Conservation (phyloP, 177 flowering plant species). For the Vitis hybrid region DNA sequence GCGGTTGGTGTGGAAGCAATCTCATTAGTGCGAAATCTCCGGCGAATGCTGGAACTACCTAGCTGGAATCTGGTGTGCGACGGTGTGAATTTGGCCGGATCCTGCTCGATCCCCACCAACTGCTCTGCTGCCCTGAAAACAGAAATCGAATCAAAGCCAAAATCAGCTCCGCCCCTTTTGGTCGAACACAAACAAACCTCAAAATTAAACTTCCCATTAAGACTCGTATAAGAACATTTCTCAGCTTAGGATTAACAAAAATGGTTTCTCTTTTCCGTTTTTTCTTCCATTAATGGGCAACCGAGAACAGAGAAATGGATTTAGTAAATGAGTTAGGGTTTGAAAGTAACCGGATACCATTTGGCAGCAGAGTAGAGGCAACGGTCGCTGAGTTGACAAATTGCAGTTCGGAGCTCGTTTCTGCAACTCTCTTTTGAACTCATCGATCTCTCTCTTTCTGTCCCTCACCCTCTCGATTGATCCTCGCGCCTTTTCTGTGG, state of each 20-base stretch:
- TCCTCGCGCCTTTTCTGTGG: no score
- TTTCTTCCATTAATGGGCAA: neutral
- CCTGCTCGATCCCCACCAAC: constrained; percentile 86
- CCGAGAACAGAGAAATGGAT: neutral
- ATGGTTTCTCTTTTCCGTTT: no score
- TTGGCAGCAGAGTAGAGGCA: constrained; percentile 90
- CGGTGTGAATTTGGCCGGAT: constrained; percentile 76
- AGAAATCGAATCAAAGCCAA: neutral
- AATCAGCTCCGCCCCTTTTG: no score
- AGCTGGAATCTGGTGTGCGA: constrained; percentile 78
- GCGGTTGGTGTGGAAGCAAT: constrained; percentile 57
- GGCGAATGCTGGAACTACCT: constrained; percentile 77
- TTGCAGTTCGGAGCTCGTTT: constrained; percentile 75
- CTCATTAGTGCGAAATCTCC: constrained; percentile 58
- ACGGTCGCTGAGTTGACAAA: constrained; percentile 87
- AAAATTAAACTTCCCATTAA: neutral
- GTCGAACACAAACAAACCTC: no score
- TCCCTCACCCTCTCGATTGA: no score
- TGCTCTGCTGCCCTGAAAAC: constrained; percentile 90
- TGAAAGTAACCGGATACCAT: constrained; percentile 53
- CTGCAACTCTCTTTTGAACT: constrained; percentile 63
- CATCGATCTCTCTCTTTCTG: constrained; percentile 23
- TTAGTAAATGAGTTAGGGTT: constrained; percentile 25
- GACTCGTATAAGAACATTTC: neutral
- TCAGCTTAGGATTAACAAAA: no score